Evolutionary conservation across 768 basidiomycete genomes (phyloP).

Genomic region (Leucocoprinus leucothites): DNA sequence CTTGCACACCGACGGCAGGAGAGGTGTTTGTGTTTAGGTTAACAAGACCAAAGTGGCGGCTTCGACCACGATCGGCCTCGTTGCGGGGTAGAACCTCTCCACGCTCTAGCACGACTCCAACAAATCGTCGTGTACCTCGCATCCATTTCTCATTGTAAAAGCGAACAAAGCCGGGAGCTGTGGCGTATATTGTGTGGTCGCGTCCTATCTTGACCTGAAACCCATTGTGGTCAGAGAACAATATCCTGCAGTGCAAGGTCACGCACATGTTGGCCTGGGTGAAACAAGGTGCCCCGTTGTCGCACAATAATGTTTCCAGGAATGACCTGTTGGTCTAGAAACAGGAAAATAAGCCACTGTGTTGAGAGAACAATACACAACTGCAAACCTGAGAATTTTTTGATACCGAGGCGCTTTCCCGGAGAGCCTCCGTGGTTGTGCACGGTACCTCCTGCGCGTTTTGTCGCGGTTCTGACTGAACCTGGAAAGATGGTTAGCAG

Average conservation of each 20-base stretch:
- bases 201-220: conserved; percentile 85
- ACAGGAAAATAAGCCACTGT: conserved; percentile 10
- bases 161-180: conserved; percentile 87
- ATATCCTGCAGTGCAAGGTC: not conserved
- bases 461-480: conserved; percentile 90
- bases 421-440: conserved; percentile 92
- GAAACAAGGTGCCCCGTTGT: conserved; percentile 90
- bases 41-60: conserved; percentile 79
- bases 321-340: conserved; percentile 81
- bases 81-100: conserved; percentile 89
- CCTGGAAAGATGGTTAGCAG: conserved; percentile 23
- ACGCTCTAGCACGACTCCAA: conserved; percentile 80
- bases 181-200: conserved; percentile 93
- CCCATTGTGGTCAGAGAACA: conserved; percentile 6
- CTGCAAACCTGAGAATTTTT: conserved; percentile 87
- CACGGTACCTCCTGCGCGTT: conserved; percentile 92
- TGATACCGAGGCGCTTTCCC: conserved; percentile 91
- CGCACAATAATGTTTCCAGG: conserved; percentile 97
- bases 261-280: conserved; percentile 90
- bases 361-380: conserved; percentile 2
- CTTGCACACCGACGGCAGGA: not conserved
- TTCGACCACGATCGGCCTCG: conserved; percentile 68
- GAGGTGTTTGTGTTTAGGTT: conserved; percentile 20
- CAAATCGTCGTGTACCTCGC: conserved; percentile 69
- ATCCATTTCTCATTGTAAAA: conserved; percentile 86